A percentile compares a stretch with the other conserved stretches of the same genome.
Evolutionary conservation across 306 rosid genomes (phyloP).

Genomic region (Malus orientalis): DNA sequence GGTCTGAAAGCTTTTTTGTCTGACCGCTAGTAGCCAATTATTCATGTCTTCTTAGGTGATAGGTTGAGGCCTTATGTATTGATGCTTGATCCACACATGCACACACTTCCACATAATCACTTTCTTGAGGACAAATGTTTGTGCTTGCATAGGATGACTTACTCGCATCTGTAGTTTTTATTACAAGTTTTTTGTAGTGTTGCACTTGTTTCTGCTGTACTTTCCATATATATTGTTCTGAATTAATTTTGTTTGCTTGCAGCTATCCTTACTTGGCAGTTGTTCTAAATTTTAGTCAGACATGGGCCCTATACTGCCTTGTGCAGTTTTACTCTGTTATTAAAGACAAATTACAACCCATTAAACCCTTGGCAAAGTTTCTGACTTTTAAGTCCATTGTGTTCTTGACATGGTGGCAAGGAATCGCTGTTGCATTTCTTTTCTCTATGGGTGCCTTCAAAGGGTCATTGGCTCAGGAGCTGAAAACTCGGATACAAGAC

Average conservation of each 20-base stretch:
- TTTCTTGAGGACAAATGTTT: not conserved
- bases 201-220: not conserved
- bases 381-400: conserved; percentile 82
- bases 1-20: not conserved
- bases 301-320: conserved; percentile 97
- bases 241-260: conserved; percentile 28
- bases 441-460: conserved; percentile 76
- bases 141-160: conserved; percentile 3
- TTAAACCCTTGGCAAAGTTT: conserved; percentile 89
- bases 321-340: conserved; percentile 92
- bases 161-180: not conserved
- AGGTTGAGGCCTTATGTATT: not conserved
- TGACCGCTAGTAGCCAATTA: not conserved
- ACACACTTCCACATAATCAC: not conserved
- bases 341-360: conserved; percentile 79
- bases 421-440: conserved; percentile 86
- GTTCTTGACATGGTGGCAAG: conserved; percentile 99
- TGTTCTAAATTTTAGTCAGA: conserved; percentile 93
- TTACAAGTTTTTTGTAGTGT: not conserved
- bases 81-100: not conserved
- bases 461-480: conserved; percentile 79
- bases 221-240: not conserved
- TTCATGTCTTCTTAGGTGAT: not conserved
- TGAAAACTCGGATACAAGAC: conserved; percentile 85
- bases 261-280: conserved; percentile 97